phyloP scores from a whole-genome alignment of 2,329 filamentous ascomycete species.

The Shiraia bambusicola region DNA sequence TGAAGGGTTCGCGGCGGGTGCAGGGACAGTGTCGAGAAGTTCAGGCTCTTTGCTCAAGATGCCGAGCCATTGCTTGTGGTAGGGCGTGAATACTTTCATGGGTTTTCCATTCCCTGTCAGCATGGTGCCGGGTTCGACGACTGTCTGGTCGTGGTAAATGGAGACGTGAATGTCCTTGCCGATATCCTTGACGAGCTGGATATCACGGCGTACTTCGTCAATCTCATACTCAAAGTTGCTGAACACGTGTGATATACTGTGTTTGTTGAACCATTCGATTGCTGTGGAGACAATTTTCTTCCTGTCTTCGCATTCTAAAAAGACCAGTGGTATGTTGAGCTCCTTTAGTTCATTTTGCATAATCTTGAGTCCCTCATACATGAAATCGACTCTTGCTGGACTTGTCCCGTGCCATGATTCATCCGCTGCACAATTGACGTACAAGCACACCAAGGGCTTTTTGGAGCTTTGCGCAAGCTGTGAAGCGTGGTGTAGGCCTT shows the following conservation, averaged over 20 bases:
- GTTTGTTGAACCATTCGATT: conserved; percentile 47
- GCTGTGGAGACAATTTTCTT: conserved; percentile 47
- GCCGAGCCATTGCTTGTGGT: conserved; percentile 51
- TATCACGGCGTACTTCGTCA: conserved; percentile 50
- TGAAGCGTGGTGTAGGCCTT: conserved; percentile 50
- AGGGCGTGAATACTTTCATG: conserved; percentile 56
- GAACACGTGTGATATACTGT: conserved; percentile 51
- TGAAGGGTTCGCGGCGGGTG: conserved; percentile 45
- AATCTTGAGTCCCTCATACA: conserved; percentile 47
- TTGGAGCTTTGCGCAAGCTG: conserved; percentile 49
- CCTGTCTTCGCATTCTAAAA: conserved; percentile 48
- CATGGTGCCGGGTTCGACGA: conserved; percentile 51
- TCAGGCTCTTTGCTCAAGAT: conserved; percentile 46
- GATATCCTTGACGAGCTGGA: conserved; percentile 45
- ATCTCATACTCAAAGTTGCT: conserved; percentile 53
- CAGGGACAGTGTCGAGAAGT: conserved; percentile 47
- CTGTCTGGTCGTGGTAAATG: conserved; percentile 53
- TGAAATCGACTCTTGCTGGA: conserved; percentile 52
- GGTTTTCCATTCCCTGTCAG: conserved; percentile 47
- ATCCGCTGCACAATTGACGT: conserved; percentile 51
- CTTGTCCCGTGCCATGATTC: conserved; percentile 55
- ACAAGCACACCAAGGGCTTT: conserved; percentile 49
- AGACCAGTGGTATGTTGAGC: conserved; percentile 53
- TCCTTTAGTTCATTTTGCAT: conserved; percentile 51
- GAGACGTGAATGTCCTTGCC: conserved; percentile 45